Percentiles rank a stretch among this genome's conserved stretches.
Evolutionary conservation across 176 grass and related monocot species (phyloP).

Genomic region (Bothriochloa decipiens): DNA sequence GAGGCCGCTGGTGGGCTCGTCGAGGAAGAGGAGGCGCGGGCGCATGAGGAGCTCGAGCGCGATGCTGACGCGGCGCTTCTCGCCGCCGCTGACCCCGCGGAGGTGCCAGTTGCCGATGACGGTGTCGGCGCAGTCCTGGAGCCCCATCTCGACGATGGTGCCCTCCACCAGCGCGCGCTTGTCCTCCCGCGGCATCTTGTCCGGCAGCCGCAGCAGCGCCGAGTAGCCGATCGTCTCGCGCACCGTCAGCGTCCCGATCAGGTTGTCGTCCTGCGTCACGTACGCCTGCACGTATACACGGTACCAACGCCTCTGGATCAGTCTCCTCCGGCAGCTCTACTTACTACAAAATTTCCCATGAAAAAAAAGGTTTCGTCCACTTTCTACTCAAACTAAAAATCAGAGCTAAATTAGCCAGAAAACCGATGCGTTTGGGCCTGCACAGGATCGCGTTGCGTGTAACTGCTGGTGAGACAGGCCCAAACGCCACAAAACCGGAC

Average conservation of each 20-base stretch:
- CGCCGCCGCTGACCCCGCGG: slow-evolving; percentile 90
- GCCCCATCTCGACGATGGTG: slow-evolving; percentile 95
- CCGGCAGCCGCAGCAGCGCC: slow-evolving; percentile 85
- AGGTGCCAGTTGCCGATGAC: slow-evolving; percentile 99
- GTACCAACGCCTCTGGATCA: not conserved
- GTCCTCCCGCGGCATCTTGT: slow-evolving; percentile 86
- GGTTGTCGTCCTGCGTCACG: slow-evolving; percentile 97
- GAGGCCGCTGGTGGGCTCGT: slow-evolving; percentile 98
- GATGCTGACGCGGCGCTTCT: slow-evolving; percentile 99
- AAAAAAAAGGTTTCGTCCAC: too few species aligned
- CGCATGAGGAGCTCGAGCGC: slow-evolving; percentile 98
- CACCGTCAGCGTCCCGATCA: slow-evolving; percentile 98
- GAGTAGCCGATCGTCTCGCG: slow-evolving; percentile 97
- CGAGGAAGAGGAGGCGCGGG: slow-evolving; percentile 95
- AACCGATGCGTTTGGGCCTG: not conserved
- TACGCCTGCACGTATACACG: slow-evolving; percentile 63
- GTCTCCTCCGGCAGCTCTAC: not conserved
- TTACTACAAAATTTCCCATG: not conserved
- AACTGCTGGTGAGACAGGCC: not conserved
- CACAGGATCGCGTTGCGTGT: not conserved
- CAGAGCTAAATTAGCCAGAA: too few species aligned
- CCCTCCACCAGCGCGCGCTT: slow-evolving; percentile 93
- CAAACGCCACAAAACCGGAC: not conserved
- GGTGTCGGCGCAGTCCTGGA: slow-evolving; percentile 96
- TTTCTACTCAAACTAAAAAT: too few species aligned